phyloP scores from a whole-genome alignment of 768 basidiomycete genomes.

The Agrocybe praecox region DNA sequence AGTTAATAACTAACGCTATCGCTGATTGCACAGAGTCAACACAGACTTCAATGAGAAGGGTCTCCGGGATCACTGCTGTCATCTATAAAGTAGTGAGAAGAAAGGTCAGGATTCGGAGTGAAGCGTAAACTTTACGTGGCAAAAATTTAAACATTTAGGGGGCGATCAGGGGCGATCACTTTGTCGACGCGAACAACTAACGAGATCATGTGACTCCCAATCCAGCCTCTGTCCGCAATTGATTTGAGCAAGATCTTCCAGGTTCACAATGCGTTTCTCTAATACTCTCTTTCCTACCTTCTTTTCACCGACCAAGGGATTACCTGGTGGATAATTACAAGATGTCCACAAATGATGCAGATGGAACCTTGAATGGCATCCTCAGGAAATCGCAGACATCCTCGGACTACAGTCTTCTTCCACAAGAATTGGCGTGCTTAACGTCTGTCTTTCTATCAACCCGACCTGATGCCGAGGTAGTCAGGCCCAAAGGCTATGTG shows the following conservation, averaged over 20 bases:
- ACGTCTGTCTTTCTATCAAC: constrained; percentile 55
- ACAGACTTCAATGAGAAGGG: constrained; percentile 55
- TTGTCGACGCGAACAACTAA: neutral
- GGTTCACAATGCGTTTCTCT: neutral
- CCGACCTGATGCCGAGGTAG: constrained; percentile 31
- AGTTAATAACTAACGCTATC: constrained; percentile 52
- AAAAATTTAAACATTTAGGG: neutral
- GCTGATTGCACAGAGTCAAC: constrained; percentile 80
- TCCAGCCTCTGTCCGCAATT: neutral
- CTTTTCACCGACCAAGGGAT: neutral
- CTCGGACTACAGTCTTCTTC: constrained; percentile 40
- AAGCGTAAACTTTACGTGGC: neutral
- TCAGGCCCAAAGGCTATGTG: constrained; percentile 72
- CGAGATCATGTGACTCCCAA: neutral
- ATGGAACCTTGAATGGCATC: constrained; percentile 29
- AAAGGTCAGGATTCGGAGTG: neutral
- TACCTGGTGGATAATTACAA: neutral
- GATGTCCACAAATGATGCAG: constrained; percentile 1
- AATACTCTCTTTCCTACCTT: neutral
- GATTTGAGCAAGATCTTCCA: neutral
- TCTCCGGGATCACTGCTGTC: constrained; percentile 20
- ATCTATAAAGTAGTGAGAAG: neutral
- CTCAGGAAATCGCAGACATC: constrained; percentile 30
- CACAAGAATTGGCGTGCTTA: constrained; percentile 57
- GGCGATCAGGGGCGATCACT: neutral